Evolutionary conservation across 75 land plant species (phyloP), one percentile per base, ranked within the genome.

Genomic region (Isoetes taiwanensis): DNA sequence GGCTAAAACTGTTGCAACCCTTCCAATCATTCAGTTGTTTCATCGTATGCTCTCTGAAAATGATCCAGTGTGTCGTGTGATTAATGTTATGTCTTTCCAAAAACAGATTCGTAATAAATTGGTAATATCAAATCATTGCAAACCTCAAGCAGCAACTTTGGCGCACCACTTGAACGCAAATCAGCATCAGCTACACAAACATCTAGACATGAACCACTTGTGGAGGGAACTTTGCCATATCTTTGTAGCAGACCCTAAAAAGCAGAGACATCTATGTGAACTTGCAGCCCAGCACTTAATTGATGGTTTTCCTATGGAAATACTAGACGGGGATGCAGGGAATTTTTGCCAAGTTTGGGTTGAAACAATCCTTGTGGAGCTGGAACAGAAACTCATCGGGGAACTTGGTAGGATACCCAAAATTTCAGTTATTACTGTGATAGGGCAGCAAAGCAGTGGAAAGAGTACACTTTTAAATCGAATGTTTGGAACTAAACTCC

Each of bases 361-460:
- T 30, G 52, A 61, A 20, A 43, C 16, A 9, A 34, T 61, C 42
- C 46, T 61, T 28, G 30, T n/a, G 30, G 52, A 61, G 63, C 50
- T 61, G 11, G 63, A 61, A 1, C 12, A 3, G 2, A 12, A 20
- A 2, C 48, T 43, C 5, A 3, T 4, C 24, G 48, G 24, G 3
- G 12, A 2, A 32, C 37, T 38, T 12, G n/a, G n/a, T n/a, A n/a
- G n/a, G n/a, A 50, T 21, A 20, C 41, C 66, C 35, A 41, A 21
- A 20, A 32, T 50, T 2, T 62, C 52, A 32, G 64, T 62, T 46
- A 11, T 62, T 1, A 62, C 56, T 32, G 57, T 62, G 3, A 32
- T 62, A 24, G 64, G 64, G 32, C 64, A 50, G n/a, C 64, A 62
- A 19, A 62, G 64, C 57, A 62, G 64, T 30, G 64, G 64, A 20